A percentile compares a stretch with the other conserved stretches of the same genome.
Evolutionary conservation across 345 rosid genomes (phyloP).

Genomic region (Laguncularia racemosa): DNA sequence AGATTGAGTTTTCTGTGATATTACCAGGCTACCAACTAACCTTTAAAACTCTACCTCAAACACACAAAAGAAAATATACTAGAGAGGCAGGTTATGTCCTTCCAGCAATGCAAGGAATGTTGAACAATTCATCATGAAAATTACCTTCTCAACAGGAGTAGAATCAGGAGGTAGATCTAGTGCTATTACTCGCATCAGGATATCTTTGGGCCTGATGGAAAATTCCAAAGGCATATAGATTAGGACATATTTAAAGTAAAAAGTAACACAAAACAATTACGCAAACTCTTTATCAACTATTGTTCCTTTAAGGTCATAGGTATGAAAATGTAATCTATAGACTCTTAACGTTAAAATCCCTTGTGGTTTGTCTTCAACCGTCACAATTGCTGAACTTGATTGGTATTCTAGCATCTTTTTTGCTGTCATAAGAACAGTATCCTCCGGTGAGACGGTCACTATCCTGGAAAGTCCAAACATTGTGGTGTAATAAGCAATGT

Average conservation of each 20-base stretch:
- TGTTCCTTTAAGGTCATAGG: too few relatives aligned
- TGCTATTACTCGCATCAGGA: constrained; percentile 90
- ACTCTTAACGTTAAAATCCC: constrained; percentile 91
- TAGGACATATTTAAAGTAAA: too few relatives aligned
- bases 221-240: too few relatives aligned
- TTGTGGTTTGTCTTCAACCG: constrained; percentile 59
- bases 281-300: too few relatives aligned
- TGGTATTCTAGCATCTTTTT: constrained; percentile 83
- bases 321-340: too few relatives aligned
- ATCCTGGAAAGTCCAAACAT: constrained; percentile 46
- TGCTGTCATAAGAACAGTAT: constrained; percentile 62
- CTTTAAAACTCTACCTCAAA: too few relatives aligned
- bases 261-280: too few relatives aligned
- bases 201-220: constrained; percentile 76
- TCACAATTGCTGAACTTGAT: constrained; percentile 68
- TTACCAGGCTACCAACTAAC: neutral
- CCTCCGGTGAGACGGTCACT: constrained; percentile 69
- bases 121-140: constrained; percentile 5
- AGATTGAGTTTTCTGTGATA: constrained; percentile 12
- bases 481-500: constrained; percentile 7
- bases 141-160: constrained; percentile 79
- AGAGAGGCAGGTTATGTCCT: neutral
- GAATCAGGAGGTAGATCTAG: constrained; percentile 68
- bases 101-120: neutral
- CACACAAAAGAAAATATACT: too few relatives aligned